Base-by-base conservation (phyloP, 768 basidiomycete genomes). In the Lactarius deliciosus region DNA sequence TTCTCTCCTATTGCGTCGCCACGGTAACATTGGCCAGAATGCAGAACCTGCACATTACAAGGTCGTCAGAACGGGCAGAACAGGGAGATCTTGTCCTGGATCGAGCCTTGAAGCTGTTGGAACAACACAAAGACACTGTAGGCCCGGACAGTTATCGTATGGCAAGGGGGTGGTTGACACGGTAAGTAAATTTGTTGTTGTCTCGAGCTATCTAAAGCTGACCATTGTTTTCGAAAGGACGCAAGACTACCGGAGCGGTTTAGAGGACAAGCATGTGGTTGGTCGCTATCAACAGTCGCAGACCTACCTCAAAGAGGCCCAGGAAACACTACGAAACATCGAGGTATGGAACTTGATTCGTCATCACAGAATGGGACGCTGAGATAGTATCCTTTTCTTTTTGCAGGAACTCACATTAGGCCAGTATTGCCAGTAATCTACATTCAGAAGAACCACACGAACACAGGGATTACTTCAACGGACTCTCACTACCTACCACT, bases 301-400 rank as follows among this genome's bases (percentile, higher is more conserved):
- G 13, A 28, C 32, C 4, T 66, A 66, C 30, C 56, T 57, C 16
- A 47, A 53, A n/a, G n/a, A 66, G 30, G 65, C 61, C 28, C 61
- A 40, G 16, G 65, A 62, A 38, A 58, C 65, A 3, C 13, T 61
- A 11, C 8, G 15, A 50, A 41, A 15, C 1, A 58, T 66, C 18
- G 13, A 62, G 65, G 65, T 66, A 34, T 15, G 56, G 5, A 11
- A 3, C 6, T 38, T 28, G 32, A 57, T 50, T 5, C 11, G 10
- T 62, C 28, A 28, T 22, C 32, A 18, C 5, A 22, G n/a, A 41
- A 50, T 58, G 38, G 16, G 22, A 57, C 13, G 10, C 20, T 62
- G 60, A 62, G 2, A 28, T 10, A 18, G 11, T 38, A 38, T 38
- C 36, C 36, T 28, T 25, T 22, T 32, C 36, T 20, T 36, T 32